phyloP scores from a whole-genome alignment of 2,329 filamentous ascomycete species.

The Exserohilum rostratum region DNA sequence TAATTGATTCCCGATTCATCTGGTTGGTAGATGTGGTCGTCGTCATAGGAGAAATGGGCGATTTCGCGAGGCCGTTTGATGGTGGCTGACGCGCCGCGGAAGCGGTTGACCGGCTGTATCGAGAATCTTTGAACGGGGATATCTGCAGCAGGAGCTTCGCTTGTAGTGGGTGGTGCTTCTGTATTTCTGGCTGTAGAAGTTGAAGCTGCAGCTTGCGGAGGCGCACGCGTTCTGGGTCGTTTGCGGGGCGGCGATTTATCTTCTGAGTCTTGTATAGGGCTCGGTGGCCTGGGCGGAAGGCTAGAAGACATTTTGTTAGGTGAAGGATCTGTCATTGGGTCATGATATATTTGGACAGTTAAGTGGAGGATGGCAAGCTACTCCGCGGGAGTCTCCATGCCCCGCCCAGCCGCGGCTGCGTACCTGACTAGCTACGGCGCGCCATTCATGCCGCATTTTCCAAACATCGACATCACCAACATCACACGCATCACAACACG shows the following conservation, averaged over 20 bases:
- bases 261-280: conserved; percentile 14
- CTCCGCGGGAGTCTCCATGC: conserved; percentile 5
- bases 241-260: conserved; percentile 35
- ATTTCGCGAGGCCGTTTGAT: conserved; percentile 71
- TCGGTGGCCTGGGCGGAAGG: conserved; percentile 12
- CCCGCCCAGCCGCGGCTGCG: not conserved
- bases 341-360: not conserved
- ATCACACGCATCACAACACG: conserved; percentile 7
- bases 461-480: conserved; percentile 3
- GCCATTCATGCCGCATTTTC: conserved; percentile 6
- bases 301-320: not conserved
- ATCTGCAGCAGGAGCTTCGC: not conserved
- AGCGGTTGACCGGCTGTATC: conserved; percentile 42
- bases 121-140: conserved; percentile 28
- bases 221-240: conserved; percentile 44
- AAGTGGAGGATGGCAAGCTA: not conserved
- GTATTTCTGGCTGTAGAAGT: not conserved
- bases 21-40: conserved; percentile 75
- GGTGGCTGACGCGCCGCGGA: conserved; percentile 41
- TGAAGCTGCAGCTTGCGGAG: conserved; percentile 21
- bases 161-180: not conserved
- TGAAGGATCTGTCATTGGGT: not conserved
- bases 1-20: conserved; percentile 83
- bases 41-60: conserved; percentile 90
- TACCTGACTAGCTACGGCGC: conserved; percentile 19